Evolutionary conservation across 768 basidiomycete species (phyloP), one percentile per base, ranked within the genome.

Genomic region (Cystobasidium tubakii): DNA sequence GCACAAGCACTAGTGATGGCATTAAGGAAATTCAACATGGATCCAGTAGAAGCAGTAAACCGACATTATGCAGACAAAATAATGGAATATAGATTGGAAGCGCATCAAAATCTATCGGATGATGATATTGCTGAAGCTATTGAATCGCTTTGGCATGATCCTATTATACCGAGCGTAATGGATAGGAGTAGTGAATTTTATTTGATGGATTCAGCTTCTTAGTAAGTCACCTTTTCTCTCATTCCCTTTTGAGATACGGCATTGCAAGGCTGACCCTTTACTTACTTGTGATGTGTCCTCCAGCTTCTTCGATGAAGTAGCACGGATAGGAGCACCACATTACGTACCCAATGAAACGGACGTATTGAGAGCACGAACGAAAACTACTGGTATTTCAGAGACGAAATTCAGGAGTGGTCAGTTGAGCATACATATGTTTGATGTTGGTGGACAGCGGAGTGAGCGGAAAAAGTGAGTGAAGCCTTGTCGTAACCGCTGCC

Each of bases 161-260:
- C 83, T 4, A 82, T 84, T 77, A 83, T 85, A 67, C 83, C 82
- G 0, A 77, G 75, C 60, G 81, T 85, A 4, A 81, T 85, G 74
- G 83, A 83, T 71, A 80, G 83, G 17, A 77, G 77, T 46, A 82
- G 80, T 79, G 88, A 92, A 69, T 95, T 95, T 78, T 94, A 95
- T 79, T 83, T 96, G 17, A 95, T 94, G 91, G 94, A 96, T 80
- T 90, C 87, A n/a, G 94, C 94, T 0, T 84, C 84, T 54, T 95
- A 95, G 69, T 71, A 21, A 55, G 69, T 62, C n/a, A 1, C 27
- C 44, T 50, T 53, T 31, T 31, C 42, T 27, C 25, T 53, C 46
- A 50, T 43, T 33, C 3, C 46, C 10, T 31, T 67, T 25, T 65
- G 12, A 4, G 27, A 39, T 42, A n/a, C n/a, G n/a, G n/a, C n/a